Evolutionary conservation across 2,329 filamentous ascomycete species (phyloP).

Genomic region (Lasiodiplodia citricola): DNA sequence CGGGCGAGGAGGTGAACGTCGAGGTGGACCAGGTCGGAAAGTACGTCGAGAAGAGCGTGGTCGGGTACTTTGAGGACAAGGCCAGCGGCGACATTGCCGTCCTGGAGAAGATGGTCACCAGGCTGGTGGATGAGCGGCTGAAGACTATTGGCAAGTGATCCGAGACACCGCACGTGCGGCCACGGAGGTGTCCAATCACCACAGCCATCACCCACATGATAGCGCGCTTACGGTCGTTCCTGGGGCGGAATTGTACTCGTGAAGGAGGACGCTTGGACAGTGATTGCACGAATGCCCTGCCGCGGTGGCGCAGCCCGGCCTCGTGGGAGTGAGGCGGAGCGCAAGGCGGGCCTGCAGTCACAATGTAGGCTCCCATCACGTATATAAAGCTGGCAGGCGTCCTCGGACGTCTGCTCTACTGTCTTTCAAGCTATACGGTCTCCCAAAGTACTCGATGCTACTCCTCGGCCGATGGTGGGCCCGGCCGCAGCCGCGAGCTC

Average conservation of each 20-base stretch:
- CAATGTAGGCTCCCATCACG: slow-evolving; percentile 17
- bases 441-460: neutral
- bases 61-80: slow-evolving; percentile 71
- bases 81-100: slow-evolving; percentile 57
- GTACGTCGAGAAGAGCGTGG: slow-evolving; percentile 88
- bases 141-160: slow-evolving; percentile 44
- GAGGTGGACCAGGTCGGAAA: slow-evolving; percentile 91
- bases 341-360: slow-evolving; percentile 16
- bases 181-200: neutral
- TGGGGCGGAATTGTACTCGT: slow-evolving; percentile 10
- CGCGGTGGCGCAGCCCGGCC: slow-evolving; percentile 22
- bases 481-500: neutral
- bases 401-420: slow-evolving; percentile 5
- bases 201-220: neutral
- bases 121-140: slow-evolving; percentile 74
- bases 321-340: slow-evolving; percentile 26
- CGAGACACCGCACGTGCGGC: slow-evolving; percentile 18
- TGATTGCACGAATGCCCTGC: slow-evolving; percentile 19
- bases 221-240: slow-evolving; percentile 15
- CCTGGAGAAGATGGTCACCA: slow-evolving; percentile 62
- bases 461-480: slow-evolving; percentile 10
- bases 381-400: slow-evolving; percentile 24
- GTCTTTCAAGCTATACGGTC: neutral
- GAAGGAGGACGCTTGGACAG: slow-evolving; percentile 12
- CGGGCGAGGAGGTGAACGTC: slow-evolving; percentile 84